A percentile compares a stretch with the other conserved stretches of the same genome.
Conservation (phyloP, 73 alveolate genomes). For the Uronychia binucleata region DNA sequence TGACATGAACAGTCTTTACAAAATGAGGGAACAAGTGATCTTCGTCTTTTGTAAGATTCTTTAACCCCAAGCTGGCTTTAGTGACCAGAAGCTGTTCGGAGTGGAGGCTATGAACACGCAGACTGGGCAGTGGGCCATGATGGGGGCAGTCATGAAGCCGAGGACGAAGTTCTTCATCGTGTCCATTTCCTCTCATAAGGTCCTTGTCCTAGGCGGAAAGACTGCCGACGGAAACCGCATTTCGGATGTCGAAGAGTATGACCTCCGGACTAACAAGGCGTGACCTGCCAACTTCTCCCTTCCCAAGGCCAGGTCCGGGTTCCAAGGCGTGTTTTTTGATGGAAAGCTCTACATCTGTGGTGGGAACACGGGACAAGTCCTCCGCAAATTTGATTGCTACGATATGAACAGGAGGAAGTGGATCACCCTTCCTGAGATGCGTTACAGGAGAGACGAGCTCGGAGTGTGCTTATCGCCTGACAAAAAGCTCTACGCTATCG, state of each 20-base stretch:
- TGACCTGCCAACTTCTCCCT: constrained; percentile 42
- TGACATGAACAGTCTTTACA: constrained; percentile 32
- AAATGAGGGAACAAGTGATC: constrained; percentile 4
- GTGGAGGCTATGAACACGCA: constrained; percentile 23
- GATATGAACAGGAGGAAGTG: constrained; percentile 53
- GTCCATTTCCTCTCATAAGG: constrained; percentile 23
- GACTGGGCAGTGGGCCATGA: constrained; percentile 17
- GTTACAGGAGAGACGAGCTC: constrained; percentile 76
- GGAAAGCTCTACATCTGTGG: constrained; percentile 66
- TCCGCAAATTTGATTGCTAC: constrained; percentile 59
- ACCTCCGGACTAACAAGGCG: constrained; percentile 58
- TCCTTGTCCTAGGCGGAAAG: constrained; percentile 84
- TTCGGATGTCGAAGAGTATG: constrained; percentile 62
- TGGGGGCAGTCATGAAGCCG: constrained; percentile 14
- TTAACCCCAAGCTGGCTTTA: constrained; percentile 26
- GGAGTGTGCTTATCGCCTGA: constrained; percentile 79
- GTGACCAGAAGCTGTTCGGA: constrained; percentile 19
- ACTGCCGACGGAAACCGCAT: constrained; percentile 58
- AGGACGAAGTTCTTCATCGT: constrained; percentile 42
- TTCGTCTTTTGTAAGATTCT: constrained; percentile 24
- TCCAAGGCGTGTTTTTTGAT: constrained; percentile 57
- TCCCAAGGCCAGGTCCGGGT: constrained; percentile 74
- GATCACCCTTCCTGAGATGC: constrained; percentile 63
- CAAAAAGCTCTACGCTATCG: constrained; percentile 78
- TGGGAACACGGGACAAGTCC: constrained; percentile 81